Percentiles rank a stretch among this genome's conserved stretches.
Evolutionary conservation across 1,139 yeast genomes (phyloP).

Genomic region (Sugiyamaella neomexicana): DNA sequence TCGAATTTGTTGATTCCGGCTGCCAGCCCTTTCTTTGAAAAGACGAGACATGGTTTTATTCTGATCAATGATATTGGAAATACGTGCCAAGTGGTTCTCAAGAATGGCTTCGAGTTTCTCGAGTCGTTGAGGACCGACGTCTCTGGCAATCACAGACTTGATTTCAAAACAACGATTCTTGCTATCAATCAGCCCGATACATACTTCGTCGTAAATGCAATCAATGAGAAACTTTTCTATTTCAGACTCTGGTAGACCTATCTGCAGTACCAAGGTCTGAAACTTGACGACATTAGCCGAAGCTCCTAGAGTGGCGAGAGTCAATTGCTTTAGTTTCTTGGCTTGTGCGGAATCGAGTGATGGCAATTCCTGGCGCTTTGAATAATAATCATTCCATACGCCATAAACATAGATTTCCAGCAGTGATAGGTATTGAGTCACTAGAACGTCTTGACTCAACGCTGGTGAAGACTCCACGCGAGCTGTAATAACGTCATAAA

Average conservation of each 20-base stretch:
- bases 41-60: background rate
- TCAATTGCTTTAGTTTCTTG: slow-evolving; percentile 28
- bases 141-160: slow-evolving; percentile 28
- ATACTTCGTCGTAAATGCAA: slow-evolving; percentile 31
- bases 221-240: slow-evolving; percentile 33
- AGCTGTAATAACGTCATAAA: slow-evolving; percentile 25
- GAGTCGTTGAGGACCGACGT: slow-evolving; percentile 25
- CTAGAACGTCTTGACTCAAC: slow-evolving; percentile 11
- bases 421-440: slow-evolving; percentile 20
- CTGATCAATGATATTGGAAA: slow-evolving; percentile 2
- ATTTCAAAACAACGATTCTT: slow-evolving; percentile 28
- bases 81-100: slow-evolving; percentile 11
- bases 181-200: slow-evolving; percentile 33
- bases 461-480: slow-evolving; percentile 12
- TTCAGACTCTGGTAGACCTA: slow-evolving; percentile 20
- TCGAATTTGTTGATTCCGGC: slow-evolving; percentile 1
- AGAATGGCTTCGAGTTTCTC: slow-evolving; percentile 23
- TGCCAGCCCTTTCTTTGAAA: slow-evolving; percentile 10
- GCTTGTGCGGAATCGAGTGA: slow-evolving; percentile 22
- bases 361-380: background rate
- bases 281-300: slow-evolving; percentile 22
- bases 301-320: slow-evolving; percentile 27
- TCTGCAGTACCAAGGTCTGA: slow-evolving; percentile 18
- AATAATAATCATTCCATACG: slow-evolving; percentile 25
- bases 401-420: slow-evolving; percentile 31